Evolutionary conservation across 306 rosid genomes (phyloP).

Genomic region (Prunus mume): DNA sequence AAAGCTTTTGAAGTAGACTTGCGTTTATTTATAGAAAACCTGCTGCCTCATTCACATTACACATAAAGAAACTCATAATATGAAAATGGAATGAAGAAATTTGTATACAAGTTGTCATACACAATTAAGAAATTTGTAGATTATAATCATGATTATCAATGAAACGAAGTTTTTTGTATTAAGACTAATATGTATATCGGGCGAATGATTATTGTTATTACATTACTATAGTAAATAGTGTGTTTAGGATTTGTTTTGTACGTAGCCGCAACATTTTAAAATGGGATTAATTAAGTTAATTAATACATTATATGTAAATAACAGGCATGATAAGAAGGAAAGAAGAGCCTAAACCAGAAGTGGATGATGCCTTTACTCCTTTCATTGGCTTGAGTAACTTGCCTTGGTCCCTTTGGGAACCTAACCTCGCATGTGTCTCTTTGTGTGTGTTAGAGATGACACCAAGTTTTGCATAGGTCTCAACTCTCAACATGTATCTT

Average conservation of each 20-base stretch:
- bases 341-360: slow-evolving; percentile 27
- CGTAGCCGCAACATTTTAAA: neutral
- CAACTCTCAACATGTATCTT: neutral
- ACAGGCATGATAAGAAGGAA: slow-evolving; percentile 20
- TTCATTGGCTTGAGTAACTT: slow-evolving; percentile 32
- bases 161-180: neutral
- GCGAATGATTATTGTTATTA: too few relatives aligned
- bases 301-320: neutral
- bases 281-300: neutral
- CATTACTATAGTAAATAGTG: too few relatives aligned
- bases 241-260: neutral
- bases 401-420: slow-evolving; percentile 23
- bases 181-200: too few relatives aligned
- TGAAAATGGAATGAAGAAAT: too few relatives aligned
- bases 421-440: slow-evolving; percentile 17
- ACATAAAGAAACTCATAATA: too few relatives aligned
- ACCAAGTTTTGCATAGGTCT: neutral
- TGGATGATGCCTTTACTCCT: slow-evolving; percentile 10
- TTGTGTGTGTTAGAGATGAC: neutral
- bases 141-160: neutral
- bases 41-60: neutral
- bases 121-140: neutral
- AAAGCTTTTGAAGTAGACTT: too few relatives aligned
- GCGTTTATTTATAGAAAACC: too few relatives aligned
- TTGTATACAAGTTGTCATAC: neutral